Percentiles rank a stretch among this genome's conserved stretches.
These are phyloP conservation scores for Didymella lethalis DNA, from an alignment of 2,329 filamentous ascomycete genomes.

Conservation along the genomic window DNA sequence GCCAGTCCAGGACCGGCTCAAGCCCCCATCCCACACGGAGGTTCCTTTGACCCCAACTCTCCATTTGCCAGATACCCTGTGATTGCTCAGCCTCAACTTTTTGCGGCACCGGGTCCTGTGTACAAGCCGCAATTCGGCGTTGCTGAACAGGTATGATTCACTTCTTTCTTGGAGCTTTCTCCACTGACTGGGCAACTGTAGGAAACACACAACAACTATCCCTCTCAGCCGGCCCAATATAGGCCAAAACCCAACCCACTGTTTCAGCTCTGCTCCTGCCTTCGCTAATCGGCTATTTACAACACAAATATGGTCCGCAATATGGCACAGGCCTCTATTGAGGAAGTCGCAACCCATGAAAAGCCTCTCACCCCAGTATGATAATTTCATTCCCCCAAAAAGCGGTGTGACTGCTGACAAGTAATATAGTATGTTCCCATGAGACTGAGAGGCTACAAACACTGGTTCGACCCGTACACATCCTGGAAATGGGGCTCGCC, in stretches of 20 bases:
- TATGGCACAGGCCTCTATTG: conserved; percentile 23
- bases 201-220: conserved; percentile 19
- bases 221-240: conserved; percentile 20
- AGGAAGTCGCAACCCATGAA: conserved; percentile 19
- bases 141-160: conserved; percentile 21
- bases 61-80: conserved; percentile 17
- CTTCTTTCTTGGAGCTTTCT: not conserved
- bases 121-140: conserved; percentile 17
- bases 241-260: conserved; percentile 26
- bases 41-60: conserved; percentile 27
- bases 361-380: conserved; percentile 2
- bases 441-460: conserved; percentile 31
- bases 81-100: conserved; percentile 19
- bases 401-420: not conserved
- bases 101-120: conserved; percentile 18
- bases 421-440: conserved; percentile 8
- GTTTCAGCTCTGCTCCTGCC: conserved; percentile 27
- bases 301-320: conserved; percentile 16
- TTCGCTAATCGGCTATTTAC: conserved; percentile 9
- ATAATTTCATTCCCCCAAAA: not conserved
- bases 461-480: conserved; percentile 34
- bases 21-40: conserved; percentile 21
- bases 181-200: conserved; percentile 8
- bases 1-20: not conserved
- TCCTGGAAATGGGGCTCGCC: conserved; percentile 34